phyloP scores from a whole-genome alignment of 2,329 filamentous ascomycete species.

The Clonostachys solani region DNA sequence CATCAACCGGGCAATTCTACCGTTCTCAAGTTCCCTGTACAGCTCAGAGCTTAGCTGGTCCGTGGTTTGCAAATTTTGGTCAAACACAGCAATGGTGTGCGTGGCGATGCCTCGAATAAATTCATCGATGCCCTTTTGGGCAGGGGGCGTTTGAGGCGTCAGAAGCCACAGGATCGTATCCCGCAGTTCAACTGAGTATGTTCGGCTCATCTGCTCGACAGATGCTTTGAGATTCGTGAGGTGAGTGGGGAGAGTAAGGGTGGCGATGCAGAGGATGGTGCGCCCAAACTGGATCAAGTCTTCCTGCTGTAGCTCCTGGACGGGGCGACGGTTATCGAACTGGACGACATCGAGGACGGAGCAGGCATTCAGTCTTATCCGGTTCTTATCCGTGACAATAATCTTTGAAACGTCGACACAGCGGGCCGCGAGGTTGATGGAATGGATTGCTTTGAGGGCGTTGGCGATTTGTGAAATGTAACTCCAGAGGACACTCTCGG shows the following conservation, averaged over 20 bases:
- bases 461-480: constrained; percentile 91
- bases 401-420: constrained; percentile 87
- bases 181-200: constrained; percentile 74
- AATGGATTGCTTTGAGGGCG: constrained; percentile 82
- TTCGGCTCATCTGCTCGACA: constrained; percentile 71
- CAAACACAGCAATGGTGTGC: constrained; percentile 71
- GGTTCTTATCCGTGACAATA: constrained; percentile 83
- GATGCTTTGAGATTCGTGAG: constrained; percentile 62
- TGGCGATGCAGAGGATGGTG: constrained; percentile 77
- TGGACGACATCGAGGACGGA: constrained; percentile 87
- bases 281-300: constrained; percentile 83
- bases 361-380: constrained; percentile 83
- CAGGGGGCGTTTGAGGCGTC: constrained; percentile 50
- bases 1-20: constrained; percentile 73
- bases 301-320: constrained; percentile 79
- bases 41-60: constrained; percentile 73
- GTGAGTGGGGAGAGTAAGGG: constrained; percentile 53
- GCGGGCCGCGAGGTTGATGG: constrained; percentile 74
- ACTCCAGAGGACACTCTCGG: constrained; percentile 79
- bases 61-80: constrained; percentile 68
- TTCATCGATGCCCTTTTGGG: constrained; percentile 69
- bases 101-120: constrained; percentile 75
- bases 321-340: constrained; percentile 63
- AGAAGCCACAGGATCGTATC: constrained; percentile 82
- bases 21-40: constrained; percentile 83